A percentile compares a stretch with the other conserved stretches of the same genome.
Evolutionary conservation across 1,284 basidiomycete species (phyloP).

Genomic region (Cryptococcus wingfieldii): DNA sequence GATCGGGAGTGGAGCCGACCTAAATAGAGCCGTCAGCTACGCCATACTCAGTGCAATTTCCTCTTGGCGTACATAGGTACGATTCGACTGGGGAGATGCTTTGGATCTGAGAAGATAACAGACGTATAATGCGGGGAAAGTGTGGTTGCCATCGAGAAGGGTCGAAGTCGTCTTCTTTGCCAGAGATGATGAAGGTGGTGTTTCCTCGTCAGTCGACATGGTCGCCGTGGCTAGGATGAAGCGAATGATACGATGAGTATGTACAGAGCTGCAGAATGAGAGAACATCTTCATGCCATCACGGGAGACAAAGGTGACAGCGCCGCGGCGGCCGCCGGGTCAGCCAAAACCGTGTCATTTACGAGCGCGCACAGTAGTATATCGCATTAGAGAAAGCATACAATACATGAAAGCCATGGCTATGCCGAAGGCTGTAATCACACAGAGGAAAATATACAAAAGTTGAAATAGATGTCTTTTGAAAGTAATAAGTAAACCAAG

Average conservation of each 20-base stretch:
- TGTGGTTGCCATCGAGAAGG: constrained; percentile 54
- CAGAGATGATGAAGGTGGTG: not conserved
- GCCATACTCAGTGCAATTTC: not conserved
- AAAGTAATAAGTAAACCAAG: no score
- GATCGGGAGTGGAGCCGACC: constrained; percentile 78
- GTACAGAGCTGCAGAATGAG: not conserved
- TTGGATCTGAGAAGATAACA: constrained; percentile 79
- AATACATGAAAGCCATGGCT: no score
- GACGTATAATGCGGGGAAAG: constrained; percentile 74
- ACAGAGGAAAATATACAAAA: no score
- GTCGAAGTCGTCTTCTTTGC: constrained; percentile 39
- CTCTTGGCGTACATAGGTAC: constrained; percentile 53
- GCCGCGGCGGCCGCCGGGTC: no score
- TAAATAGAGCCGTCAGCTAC: constrained; percentile 52
- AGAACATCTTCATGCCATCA: no score
- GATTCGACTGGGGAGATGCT: constrained; percentile 55
- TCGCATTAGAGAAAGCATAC: no score
- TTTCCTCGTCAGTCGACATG: not conserved
- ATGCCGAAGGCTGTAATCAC: no score
- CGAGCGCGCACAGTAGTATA: no score
- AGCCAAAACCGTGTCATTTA: no score
- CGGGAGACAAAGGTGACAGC: no score
- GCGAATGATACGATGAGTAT: not conserved
- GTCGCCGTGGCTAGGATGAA: no score
- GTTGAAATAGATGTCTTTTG: no score